These are phyloP conservation scores for Aspergillus nidulans DNA, from an alignment of 495 filamentous ascomycete genomes.

Conservation along the genomic window DNA sequence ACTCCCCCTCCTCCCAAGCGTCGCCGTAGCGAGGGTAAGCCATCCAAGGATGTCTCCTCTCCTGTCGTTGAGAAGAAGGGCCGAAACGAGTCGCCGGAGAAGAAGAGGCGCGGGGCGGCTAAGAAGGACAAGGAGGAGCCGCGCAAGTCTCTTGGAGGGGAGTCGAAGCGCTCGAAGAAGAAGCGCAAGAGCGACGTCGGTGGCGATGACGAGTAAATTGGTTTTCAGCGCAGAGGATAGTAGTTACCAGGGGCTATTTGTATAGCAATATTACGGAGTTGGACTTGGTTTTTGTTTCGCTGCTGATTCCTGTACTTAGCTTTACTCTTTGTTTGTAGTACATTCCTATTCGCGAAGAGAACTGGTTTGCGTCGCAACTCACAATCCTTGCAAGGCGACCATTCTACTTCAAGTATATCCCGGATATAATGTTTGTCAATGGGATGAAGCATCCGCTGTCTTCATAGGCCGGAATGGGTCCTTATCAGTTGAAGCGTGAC, in stretches of 20 bases:
- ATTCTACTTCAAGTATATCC: neutral
- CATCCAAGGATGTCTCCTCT: slow-evolving; percentile 42
- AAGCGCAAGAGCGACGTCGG: slow-evolving; percentile 61
- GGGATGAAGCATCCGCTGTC: slow-evolving; percentile 3
- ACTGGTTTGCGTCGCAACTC: neutral
- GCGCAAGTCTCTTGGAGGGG: slow-evolving; percentile 49
- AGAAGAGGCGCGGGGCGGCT: slow-evolving; percentile 36
- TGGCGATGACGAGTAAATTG: slow-evolving; percentile 23
- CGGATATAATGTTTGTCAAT: slow-evolving; percentile 14
- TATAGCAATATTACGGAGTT: slow-evolving; percentile 4
- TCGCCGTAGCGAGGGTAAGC: slow-evolving; percentile 44
- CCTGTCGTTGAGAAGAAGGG: slow-evolving; percentile 16
- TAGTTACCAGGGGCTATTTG: neutral
- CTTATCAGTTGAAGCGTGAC: slow-evolving; percentile 19
- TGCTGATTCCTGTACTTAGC: neutral
- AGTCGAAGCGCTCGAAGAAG: slow-evolving; percentile 52
- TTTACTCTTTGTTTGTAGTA: neutral
- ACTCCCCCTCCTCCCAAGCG: slow-evolving; percentile 48
- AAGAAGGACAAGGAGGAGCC: slow-evolving; percentile 47
- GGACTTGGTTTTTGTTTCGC: slow-evolving; percentile 1
- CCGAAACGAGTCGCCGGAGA: slow-evolving; percentile 35
- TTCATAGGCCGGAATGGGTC: neutral
- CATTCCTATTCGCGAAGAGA: neutral
- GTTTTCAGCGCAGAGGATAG: neutral
- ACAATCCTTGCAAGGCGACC: too few species aligned